These are phyloP conservation scores for Syncephalis plumigaleata DNA, from an alignment of 371 early-diverging fungal genomes.

Conservation along the genomic window DNA sequence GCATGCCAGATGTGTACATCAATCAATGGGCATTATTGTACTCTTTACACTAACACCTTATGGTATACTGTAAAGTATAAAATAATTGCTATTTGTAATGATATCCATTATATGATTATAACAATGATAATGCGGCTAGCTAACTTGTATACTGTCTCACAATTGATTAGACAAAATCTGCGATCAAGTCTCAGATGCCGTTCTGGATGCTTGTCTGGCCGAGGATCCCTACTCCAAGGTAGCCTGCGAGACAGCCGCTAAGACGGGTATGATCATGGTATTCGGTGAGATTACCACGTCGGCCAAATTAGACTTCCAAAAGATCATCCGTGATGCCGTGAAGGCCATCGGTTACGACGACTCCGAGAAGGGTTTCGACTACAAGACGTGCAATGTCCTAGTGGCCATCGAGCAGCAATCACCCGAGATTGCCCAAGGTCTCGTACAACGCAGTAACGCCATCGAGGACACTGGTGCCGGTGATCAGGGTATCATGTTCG, in stretches of 20 bases:
- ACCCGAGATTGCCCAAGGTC: slow-evolving; percentile 94
- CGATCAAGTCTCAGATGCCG: slow-evolving; percentile 97
- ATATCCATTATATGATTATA: too few relatives aligned
- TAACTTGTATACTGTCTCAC: too few relatives aligned
- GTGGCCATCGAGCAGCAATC: slow-evolving; percentile 99
- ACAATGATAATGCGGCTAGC: too few relatives aligned
- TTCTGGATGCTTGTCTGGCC: slow-evolving; percentile 94
- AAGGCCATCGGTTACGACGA: slow-evolving; percentile 97
- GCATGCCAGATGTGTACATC: too few relatives aligned
- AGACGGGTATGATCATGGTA: slow-evolving; percentile 99
- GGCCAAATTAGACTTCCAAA: slow-evolving; percentile 93
- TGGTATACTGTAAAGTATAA: too few relatives aligned
- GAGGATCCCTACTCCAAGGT: slow-evolving; percentile 96
- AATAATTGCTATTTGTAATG: too few relatives aligned
- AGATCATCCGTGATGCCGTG: slow-evolving; percentile 93
- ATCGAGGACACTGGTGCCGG: slow-evolving; percentile 97
- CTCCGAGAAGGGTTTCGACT: slow-evolving; percentile 96
- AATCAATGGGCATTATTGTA: too few relatives aligned
- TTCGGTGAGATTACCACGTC: slow-evolving; percentile 99
- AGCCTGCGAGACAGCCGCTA: slow-evolving; percentile 98
- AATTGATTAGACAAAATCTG: slow-evolving; percentile 90
- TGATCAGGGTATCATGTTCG: slow-evolving; percentile 98
- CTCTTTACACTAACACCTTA: too few relatives aligned
- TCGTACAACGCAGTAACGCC: slow-evolving; percentile 74
- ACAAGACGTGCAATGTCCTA: slow-evolving; percentile 98